These are phyloP conservation scores for Hypoxylon sp. DNA, from an alignment of 2,329 filamentous ascomycete species.

Conservation along the genomic window DNA sequence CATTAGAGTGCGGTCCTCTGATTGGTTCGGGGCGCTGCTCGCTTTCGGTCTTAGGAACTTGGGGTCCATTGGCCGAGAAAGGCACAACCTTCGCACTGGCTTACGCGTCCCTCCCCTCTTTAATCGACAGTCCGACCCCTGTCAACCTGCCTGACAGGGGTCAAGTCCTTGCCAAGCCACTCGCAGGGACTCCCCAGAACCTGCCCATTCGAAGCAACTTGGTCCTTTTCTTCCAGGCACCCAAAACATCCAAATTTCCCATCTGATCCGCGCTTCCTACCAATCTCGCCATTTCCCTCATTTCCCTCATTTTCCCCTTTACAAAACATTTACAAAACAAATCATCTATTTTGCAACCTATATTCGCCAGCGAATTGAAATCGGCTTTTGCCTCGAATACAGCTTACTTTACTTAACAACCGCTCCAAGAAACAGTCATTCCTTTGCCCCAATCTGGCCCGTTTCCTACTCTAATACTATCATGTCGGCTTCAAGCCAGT, in stretches of 20 bases:
- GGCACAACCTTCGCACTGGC: constrained; percentile 48
- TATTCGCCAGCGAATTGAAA: constrained; percentile 17
- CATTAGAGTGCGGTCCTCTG: constrained; percentile 1
- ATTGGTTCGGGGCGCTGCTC: constrained; percentile 38
- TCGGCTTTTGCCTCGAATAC: constrained; percentile 10
- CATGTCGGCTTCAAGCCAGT: constrained; percentile 46
- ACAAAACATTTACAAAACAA: no score
- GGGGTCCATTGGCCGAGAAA: constrained; percentile 38
- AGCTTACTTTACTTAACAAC: background rate
- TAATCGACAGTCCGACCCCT: constrained; percentile 49
- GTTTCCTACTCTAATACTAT: constrained; percentile 6
- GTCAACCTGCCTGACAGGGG: constrained; percentile 40
- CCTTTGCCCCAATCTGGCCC: constrained; percentile 3
- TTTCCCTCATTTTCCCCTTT: constrained; percentile 22
- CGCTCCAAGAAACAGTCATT: constrained; percentile 4
- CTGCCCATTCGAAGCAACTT: constrained; percentile 30
- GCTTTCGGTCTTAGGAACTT: constrained; percentile 39
- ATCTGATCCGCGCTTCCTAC: constrained; percentile 36
- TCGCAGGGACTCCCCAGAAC: constrained; percentile 24
- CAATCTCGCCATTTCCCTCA: constrained; percentile 32
- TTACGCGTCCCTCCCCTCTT: constrained; percentile 57
- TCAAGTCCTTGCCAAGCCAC: constrained; percentile 45
- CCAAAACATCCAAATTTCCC: constrained; percentile 45
- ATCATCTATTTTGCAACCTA: constrained; percentile 12
- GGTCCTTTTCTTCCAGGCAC: constrained; percentile 30